These are phyloP conservation scores for Phtheirospermum japonicum DNA, from an alignment of 257 asterid species.

Conservation along the genomic window DNA sequence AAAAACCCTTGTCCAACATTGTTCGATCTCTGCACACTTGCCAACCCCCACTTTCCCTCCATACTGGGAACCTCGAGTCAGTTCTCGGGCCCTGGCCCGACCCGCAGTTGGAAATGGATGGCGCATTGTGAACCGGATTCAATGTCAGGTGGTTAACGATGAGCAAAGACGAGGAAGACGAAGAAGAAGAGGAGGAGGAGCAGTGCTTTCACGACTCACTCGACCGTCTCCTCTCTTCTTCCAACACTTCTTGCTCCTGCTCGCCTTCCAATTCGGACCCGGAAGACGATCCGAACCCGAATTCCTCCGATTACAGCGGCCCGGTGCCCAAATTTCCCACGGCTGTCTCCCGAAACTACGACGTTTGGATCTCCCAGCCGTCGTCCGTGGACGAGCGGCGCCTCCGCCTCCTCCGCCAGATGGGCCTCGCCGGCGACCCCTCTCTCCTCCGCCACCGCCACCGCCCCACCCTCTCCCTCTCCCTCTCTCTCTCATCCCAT, in stretches of 20 bases:
- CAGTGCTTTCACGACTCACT: slow-evolving; percentile 68
- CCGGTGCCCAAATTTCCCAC: slow-evolving; percentile 52
- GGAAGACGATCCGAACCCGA: slow-evolving; percentile 38
- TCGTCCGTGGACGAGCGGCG: slow-evolving; percentile 91
- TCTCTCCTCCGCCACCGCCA: slow-evolving; percentile 61
- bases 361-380: slow-evolving; percentile 88
- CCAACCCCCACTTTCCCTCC: slow-evolving; percentile 19
- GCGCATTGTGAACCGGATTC: slow-evolving; percentile 39
- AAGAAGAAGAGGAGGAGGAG: slow-evolving; percentile 57
- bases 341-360: slow-evolving; percentile 58
- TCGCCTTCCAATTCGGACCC: slow-evolving; percentile 56
- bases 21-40: slow-evolving; percentile 55
- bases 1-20: too few species aligned
- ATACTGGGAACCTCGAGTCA: background rate
- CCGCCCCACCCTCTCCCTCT: slow-evolving; percentile 54
- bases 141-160: slow-evolving; percentile 48
- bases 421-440: slow-evolving; percentile 86
- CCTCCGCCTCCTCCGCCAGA: slow-evolving; percentile 57
- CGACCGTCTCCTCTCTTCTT: slow-evolving; percentile 75
- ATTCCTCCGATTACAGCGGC: slow-evolving; percentile 33
- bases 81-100: background rate
- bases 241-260: slow-evolving; percentile 72
- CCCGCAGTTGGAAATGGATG: slow-evolving; percentile 37
- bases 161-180: slow-evolving; percentile 65
- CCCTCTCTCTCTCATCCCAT: slow-evolving; percentile 38